phyloP scores from a whole-genome alignment of 2,329 filamentous ascomycete species.

The Curvularia hawaiiensis region DNA sequence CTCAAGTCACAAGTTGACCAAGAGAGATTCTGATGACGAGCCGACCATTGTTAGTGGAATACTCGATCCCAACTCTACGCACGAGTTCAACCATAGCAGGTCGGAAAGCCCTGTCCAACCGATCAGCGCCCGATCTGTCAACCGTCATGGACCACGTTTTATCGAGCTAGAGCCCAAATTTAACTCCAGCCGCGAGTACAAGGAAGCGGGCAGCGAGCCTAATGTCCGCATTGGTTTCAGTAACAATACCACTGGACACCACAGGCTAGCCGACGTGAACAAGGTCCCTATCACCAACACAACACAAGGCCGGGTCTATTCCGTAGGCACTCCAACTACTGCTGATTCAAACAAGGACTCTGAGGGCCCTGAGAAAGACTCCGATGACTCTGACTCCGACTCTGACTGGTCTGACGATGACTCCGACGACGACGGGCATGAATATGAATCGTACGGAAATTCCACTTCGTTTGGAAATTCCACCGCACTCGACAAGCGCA shows the following conservation, averaged over 20 bases:
- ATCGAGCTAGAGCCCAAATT: background rate
- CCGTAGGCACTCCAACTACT: background rate
- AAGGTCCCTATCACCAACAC: background rate
- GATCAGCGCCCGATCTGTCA: background rate
- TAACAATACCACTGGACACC: background rate
- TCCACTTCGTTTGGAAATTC: conserved; percentile 5
- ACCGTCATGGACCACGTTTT: background rate
- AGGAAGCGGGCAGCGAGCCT: background rate
- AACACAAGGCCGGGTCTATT: background rate
- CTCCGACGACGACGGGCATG: background rate
- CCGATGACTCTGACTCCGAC: background rate
- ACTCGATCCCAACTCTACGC: background rate
- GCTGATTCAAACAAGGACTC: background rate
- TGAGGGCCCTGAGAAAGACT: background rate
- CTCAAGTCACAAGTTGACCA: too few species aligned
- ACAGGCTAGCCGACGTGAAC: background rate
- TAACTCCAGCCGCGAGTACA: background rate
- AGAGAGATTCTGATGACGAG: too few species aligned
- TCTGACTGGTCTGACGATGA: background rate
- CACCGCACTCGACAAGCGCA: too few species aligned
- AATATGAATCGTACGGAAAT: background rate
- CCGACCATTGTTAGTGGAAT: too few species aligned
- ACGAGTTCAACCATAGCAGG: background rate
- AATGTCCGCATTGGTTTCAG: background rate
- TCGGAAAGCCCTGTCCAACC: background rate